phyloP scores from a whole-genome alignment of 306 rosid genomes.

The Dalbergia cultrata region DNA sequence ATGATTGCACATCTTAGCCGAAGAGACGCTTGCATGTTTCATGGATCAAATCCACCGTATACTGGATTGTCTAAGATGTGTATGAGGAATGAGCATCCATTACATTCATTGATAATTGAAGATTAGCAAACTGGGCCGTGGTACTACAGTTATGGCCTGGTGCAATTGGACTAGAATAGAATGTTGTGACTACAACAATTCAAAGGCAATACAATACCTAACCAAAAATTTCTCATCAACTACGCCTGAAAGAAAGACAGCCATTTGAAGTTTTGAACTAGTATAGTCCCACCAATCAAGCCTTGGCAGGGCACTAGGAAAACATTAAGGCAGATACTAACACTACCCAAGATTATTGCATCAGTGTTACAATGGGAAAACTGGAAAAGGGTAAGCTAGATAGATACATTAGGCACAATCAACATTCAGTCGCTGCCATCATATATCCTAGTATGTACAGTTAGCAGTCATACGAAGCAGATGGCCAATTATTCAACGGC shows the following conservation, averaged over 20 bases:
- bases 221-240: too few species aligned
- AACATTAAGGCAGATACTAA: not conserved
- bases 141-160: not conserved
- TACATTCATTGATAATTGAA: too few species aligned
- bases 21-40: too few species aligned
- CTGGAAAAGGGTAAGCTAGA: not conserved
- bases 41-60: too few species aligned
- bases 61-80: too few species aligned
- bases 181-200: too few species aligned
- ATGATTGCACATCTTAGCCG: too few species aligned
- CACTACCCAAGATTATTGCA: conserved; percentile 23
- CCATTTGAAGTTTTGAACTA: not conserved
- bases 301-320: conserved; percentile 4
- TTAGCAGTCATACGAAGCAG: conserved; percentile 38
- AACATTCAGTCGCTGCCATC: conserved; percentile 38
- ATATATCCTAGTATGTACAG: conserved; percentile 42
- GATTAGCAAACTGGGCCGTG: too few species aligned
- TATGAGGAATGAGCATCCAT: too few species aligned
- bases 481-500: conserved; percentile 32
- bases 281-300: not conserved
- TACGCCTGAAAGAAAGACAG: too few species aligned
- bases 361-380: not conserved
- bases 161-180: not conserved
- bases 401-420: conserved; percentile 13
- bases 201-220: not conserved